Evolutionary conservation across 805 yeast genomes (phyloP).

Genomic region (Candida chilensis): DNA sequence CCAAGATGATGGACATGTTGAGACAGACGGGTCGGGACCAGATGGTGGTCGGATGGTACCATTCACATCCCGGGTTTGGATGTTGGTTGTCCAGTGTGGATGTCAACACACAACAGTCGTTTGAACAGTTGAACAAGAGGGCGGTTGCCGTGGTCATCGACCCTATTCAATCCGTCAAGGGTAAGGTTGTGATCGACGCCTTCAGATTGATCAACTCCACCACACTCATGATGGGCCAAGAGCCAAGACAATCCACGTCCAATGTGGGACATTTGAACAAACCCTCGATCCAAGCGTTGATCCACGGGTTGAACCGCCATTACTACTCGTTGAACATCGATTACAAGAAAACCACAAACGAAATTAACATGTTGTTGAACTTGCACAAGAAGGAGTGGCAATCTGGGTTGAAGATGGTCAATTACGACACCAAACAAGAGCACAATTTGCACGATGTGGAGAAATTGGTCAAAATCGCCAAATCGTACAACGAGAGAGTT

Average conservation of each 20-base stretch:
- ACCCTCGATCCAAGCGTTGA: conserved; percentile 93
- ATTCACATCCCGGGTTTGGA: conserved; percentile 99
- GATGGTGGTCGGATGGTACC: conserved; percentile 99
- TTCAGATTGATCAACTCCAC: conserved; percentile 88
- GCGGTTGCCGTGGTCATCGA: conserved; percentile 98
- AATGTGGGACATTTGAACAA: conserved; percentile 92
- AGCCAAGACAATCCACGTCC: conserved; percentile 95
- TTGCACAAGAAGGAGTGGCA: conserved; percentile 96
- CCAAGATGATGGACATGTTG: conserved; percentile 99
- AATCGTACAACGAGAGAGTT: conserved; percentile 81
- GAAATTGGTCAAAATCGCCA: conserved; percentile 82
- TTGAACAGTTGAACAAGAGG: conserved; percentile 89
- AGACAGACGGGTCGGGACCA: conserved; percentile 98
- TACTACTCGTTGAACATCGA: conserved; percentile 94
- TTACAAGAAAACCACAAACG: conserved; percentile 85
- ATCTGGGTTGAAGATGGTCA: conserved; percentile 71
- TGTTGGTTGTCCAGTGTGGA: conserved; percentile 98
- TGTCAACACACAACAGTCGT: conserved; percentile 95
- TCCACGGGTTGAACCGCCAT: conserved; percentile 95
- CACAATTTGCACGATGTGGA: conserved; percentile 65
- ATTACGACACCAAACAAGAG: conserved; percentile 71
- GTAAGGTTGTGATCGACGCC: conserved; percentile 98
- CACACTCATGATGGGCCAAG: conserved; percentile 89
- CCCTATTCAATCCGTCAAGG: conserved; percentile 97
- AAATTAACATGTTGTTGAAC: conserved; percentile 88